Evolutionary conservation across 306 rosid genomes (phyloP).

Genomic region (Malus domestica): DNA sequence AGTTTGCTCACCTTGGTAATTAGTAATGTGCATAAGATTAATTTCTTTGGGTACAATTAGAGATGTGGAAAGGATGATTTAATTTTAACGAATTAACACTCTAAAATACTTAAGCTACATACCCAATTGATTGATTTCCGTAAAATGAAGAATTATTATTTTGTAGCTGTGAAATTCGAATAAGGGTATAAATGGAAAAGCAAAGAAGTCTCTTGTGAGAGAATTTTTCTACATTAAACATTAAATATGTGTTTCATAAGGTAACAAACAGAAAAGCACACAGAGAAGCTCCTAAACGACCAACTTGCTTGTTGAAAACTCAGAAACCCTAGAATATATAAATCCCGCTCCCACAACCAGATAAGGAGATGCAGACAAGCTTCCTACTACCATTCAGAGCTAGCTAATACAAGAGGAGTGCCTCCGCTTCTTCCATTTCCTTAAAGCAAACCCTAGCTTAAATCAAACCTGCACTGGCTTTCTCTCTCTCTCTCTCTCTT

Average conservation of each 20-base stretch:
- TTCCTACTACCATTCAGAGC: not conserved
- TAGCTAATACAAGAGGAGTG: not conserved
- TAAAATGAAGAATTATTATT: no score
- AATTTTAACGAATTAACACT: no score
- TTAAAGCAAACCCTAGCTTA: not conserved
- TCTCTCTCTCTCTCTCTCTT: not conserved
- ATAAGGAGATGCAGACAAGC: conserved; percentile 22
- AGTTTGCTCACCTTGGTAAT: no score
- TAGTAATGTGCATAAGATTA: no score
- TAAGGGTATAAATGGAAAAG: not conserved
- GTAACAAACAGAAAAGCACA: conserved; percentile 3
- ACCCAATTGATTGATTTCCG: no score
- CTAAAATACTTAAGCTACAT: no score
- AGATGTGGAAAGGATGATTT: no score
- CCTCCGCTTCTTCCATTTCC: not conserved
- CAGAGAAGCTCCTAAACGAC: not conserved
- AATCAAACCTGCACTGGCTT: not conserved
- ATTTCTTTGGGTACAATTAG: no score
- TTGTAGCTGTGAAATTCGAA: no score
- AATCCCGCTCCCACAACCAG: conserved; percentile 16
- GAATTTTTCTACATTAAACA: not conserved
- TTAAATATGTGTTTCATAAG: not conserved
- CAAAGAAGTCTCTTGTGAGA: not conserved
- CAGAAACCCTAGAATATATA: conserved; percentile 21
- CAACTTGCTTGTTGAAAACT: conserved; percentile 32